Evolutionary conservation across 345 rosid genomes (phyloP), one percentile per base, ranked within the genome.

Genomic region (Atalantia buxifolia): DNA sequence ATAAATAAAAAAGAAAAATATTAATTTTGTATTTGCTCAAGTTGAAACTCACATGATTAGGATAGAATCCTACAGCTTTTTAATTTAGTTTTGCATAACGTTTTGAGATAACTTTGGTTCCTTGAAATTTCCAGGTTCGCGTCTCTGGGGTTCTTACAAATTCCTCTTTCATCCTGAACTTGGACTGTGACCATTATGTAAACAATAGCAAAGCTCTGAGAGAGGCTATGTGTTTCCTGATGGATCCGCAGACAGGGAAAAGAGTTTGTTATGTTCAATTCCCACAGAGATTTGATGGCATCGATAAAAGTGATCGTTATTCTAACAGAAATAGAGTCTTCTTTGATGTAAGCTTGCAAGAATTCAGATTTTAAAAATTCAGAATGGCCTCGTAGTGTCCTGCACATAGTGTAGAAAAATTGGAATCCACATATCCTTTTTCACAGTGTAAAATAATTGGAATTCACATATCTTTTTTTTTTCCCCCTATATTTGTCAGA

Each of bases 221-320:
- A 33, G 98, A 94, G 84, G 94, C 98, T 9, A 94, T 94, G 98
- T 94, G 98, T 82, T 94, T 94, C 85, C 80, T 94, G 83, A 94
- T 94, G 97, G 98, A 94, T 79, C 96, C 97, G n/a, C 91, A 90
- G 76, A 88, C 89, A 59, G 98, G 97, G 75, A 87, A 81, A 74
- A 88, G 89, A 59, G 96, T 94, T 71, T 94, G 98, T 86, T 94
- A 83, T 62, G 97, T 94, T 69, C 98, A 92, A 77, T 94, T 92
- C 80, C 97, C 98, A 77, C 97, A 92, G 78, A 91, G 98, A 77
- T 94, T 94, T 56, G 96, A 94, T 53, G 97, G 98, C 22, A 94
- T 94, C 76, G 97, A 94, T 77, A 91, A 82, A 74, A 82, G 88
- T 48, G 94, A 94, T 84, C 94, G 94, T 70, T 94, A 94, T 67